These are phyloP conservation scores for Fusarium anthophilum DNA, from an alignment of 2,329 filamentous ascomycete species.

Conservation along the genomic window DNA sequence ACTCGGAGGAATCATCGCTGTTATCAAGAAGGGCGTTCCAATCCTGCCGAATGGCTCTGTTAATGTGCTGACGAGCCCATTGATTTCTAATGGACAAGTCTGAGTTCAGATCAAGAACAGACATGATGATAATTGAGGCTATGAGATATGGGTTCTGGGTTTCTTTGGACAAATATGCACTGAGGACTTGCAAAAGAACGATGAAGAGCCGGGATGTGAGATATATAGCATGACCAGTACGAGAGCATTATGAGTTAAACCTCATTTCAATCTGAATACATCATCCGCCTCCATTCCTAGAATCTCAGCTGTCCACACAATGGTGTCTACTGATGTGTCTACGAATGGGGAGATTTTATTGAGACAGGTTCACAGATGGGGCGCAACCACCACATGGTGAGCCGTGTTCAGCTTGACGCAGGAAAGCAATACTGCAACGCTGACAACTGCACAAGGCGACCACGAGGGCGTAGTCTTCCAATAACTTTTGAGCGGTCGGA, in stretches of 20 bases:
- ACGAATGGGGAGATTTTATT: neutral
- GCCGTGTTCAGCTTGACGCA: neutral
- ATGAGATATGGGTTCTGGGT: neutral
- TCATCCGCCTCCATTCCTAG: neutral
- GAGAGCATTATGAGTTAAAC: rapidly evolving
- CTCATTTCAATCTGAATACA: neutral
- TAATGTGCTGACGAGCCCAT: neutral
- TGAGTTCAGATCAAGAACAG: neutral
- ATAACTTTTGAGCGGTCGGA: neutral
- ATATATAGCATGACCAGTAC: neutral
- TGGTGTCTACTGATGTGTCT: neutral
- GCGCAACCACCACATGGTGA: neutral
- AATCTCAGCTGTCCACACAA: neutral
- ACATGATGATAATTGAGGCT: neutral
- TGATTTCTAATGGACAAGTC: conserved; percentile 2
- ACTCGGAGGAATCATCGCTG: neutral
- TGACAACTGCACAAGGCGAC: neutral
- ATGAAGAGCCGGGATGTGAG: rapidly evolving
- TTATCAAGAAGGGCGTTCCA: neutral
- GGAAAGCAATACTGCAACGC: neutral
- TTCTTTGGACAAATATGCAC: rapidly evolving
- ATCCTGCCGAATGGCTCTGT: neutral
- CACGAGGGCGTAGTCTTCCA: neutral
- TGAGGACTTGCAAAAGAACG: neutral
- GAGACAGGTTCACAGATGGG: neutral